These are phyloP conservation scores for Lasiodiplodia hormozganensis DNA, from an alignment of 2,329 filamentous ascomycete species.

Conservation along the genomic window DNA sequence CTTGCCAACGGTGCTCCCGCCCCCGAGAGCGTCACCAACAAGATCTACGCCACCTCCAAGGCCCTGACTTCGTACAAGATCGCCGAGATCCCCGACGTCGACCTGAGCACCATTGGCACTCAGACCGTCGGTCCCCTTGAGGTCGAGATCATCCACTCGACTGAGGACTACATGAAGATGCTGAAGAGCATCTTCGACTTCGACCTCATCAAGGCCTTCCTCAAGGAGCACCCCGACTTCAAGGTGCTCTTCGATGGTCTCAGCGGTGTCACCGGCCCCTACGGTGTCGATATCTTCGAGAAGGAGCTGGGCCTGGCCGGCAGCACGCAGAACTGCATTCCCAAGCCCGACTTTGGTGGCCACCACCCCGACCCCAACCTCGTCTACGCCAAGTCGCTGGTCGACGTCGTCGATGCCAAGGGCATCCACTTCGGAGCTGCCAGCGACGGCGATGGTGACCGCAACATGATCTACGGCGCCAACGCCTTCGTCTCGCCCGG, in stretches of 20 bases:
- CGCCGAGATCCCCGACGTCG: conserved; percentile 82
- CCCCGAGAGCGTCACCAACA: conserved; percentile 96
- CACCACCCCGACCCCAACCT: conserved; percentile 98
- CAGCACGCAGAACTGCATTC: conserved; percentile 89
- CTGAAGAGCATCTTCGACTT: conserved; percentile 99
- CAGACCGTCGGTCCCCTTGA: conserved; percentile 85
- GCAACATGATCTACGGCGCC: conserved; percentile 99
- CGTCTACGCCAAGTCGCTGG: conserved; percentile 92
- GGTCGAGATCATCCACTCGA: conserved; percentile 94
- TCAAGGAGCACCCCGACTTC: conserved; percentile 85
- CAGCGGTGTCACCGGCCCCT: conserved; percentile 92
- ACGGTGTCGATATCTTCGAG: conserved; percentile 94
- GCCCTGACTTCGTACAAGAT: conserved; percentile 91
- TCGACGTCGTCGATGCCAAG: conserved; percentile 90
- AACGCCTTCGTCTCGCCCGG: conserved; percentile 96
- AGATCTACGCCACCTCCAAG: conserved; percentile 94
- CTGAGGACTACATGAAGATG: conserved; percentile 89
- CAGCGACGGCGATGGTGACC: conserved; percentile 95
- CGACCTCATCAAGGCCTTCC: conserved; percentile 91
- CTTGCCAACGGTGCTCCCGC: conserved; percentile 94
- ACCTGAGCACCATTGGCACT: conserved; percentile 81
- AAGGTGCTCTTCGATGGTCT: conserved; percentile 96
- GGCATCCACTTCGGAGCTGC: conserved; percentile 95
- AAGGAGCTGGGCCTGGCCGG: conserved; percentile 84
- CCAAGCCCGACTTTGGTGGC: conserved; percentile 93